Evolutionary conservation across 495 filamentous ascomycete species (phyloP).

Genomic region (Aspergillus ellipticus): DNA sequence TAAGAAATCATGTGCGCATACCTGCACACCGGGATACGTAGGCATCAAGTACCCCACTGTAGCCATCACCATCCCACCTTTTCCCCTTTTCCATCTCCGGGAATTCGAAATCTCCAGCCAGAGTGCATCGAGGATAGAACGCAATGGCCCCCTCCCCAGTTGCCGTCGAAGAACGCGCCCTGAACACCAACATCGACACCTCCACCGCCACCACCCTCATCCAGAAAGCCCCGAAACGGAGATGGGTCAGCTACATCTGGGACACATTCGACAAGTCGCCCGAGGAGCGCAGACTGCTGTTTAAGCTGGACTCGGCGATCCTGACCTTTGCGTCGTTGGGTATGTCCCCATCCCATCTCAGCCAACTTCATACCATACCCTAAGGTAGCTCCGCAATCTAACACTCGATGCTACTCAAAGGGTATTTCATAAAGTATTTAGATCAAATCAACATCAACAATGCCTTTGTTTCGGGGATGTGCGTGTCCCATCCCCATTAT

Average conservation of each 20-base stretch:
- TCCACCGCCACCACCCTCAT: constrained; percentile 9
- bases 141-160: neutral
- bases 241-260: constrained; percentile 52
- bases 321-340: constrained; percentile 52
- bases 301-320: constrained; percentile 56
- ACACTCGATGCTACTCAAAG: no score
- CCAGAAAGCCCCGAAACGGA: constrained; percentile 25
- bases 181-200: constrained; percentile 1
- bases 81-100: neutral
- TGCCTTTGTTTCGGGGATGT: constrained; percentile 50
- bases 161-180: constrained; percentile 13
- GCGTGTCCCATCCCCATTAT: neutral
- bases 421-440: constrained; percentile 58
- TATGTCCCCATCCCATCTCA: constrained; percentile 12
- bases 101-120: neutral
- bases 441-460: constrained; percentile 58
- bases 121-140: neutral
- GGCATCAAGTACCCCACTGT: no score
- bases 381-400: no score
- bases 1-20: no score
- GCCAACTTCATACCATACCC: no score
- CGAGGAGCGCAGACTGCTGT: constrained; percentile 55
- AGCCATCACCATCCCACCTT: neutral
- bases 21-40: no score
- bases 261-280: constrained; percentile 59